Evolutionary conservation across 257 asterid genomes (phyloP).

Genomic region (Eucommia ulmoides): DNA sequence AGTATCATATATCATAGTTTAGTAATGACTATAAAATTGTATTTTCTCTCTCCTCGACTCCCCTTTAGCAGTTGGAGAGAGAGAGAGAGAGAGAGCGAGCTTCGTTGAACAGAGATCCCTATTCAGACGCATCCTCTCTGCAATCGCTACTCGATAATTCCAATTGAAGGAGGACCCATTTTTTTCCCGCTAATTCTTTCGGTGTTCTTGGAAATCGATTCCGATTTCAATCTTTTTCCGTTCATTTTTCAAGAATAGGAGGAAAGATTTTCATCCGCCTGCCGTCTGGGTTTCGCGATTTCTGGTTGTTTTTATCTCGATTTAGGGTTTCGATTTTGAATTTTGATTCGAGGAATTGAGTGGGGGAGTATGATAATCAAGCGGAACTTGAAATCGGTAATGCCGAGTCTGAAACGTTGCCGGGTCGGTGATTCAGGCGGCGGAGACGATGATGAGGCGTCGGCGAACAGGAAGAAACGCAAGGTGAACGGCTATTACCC

Average conservation of each 20-base stretch:
- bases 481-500: conserved; percentile 49
- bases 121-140: conserved; percentile 27
- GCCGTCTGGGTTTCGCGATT: too few species aligned
- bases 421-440: conserved; percentile 47
- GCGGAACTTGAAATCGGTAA: conserved; percentile 85
- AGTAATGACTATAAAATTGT: conserved; percentile 15
- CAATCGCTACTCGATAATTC: conserved; percentile 7
- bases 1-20: conserved; percentile 9
- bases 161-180: background rate
- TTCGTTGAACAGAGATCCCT: conserved; percentile 64
- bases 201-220: background rate
- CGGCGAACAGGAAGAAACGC: conserved; percentile 55
- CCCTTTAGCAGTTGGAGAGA: conserved; percentile 19
- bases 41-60: conserved; percentile 27
- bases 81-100: conserved; percentile 16
- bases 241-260: too few species aligned
- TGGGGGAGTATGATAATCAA: conserved; percentile 69
- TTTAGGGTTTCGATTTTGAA: too few species aligned
- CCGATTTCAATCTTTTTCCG: conserved; percentile 1
- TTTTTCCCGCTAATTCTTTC: conserved; percentile 5
- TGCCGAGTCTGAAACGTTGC: conserved; percentile 88
- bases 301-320: too few species aligned
- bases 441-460: conserved; percentile 52
- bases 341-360: too few species aligned
- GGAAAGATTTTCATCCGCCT: too few species aligned